Conservation (phyloP, 495 filamentous ascomycete species). For the Glarea lozoyensis region DNA sequence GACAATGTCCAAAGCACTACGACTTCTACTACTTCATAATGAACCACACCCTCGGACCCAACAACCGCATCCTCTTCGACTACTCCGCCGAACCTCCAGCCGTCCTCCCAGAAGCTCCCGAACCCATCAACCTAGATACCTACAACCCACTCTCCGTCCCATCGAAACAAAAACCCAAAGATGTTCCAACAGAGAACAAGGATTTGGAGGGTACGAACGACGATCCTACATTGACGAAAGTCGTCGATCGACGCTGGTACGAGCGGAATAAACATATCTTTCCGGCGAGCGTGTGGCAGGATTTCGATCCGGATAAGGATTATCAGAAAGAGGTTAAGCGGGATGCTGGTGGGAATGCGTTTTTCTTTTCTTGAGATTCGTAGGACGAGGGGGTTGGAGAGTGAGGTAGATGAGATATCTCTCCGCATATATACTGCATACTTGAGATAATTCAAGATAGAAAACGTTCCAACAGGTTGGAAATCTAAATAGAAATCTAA, state of each 20-base stretch:
- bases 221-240: conserved; percentile 81
- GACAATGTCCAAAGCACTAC: conserved; percentile 57
- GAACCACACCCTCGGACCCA: conserved; percentile 70
- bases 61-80: conserved; percentile 64
- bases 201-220: conserved; percentile 70
- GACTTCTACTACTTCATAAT: conserved; percentile 96
- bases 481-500: too few species aligned
- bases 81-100: conserved; percentile 47
- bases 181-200: conserved; percentile 19
- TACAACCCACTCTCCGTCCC: conserved; percentile 39
- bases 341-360: conserved; percentile 81
- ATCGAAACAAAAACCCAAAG: conserved; percentile 26
- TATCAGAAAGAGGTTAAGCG: conserved; percentile 73
- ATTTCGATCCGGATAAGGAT: conserved; percentile 84
- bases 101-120: neutral
- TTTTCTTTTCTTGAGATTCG: conserved; percentile 64
- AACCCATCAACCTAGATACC: conserved; percentile 12
- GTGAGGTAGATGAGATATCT: too few species aligned
- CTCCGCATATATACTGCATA: too few species aligned
- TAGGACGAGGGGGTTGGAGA: too few species aligned
- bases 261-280: conserved; percentile 97
- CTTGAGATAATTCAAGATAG: too few species aligned
- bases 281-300: conserved; percentile 90
- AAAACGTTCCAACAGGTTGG: too few species aligned
- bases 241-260: conserved; percentile 95